Evolutionary conservation across 768 basidiomycete genomes (phyloP).

Genomic region (Tylopilus intermedius): DNA sequence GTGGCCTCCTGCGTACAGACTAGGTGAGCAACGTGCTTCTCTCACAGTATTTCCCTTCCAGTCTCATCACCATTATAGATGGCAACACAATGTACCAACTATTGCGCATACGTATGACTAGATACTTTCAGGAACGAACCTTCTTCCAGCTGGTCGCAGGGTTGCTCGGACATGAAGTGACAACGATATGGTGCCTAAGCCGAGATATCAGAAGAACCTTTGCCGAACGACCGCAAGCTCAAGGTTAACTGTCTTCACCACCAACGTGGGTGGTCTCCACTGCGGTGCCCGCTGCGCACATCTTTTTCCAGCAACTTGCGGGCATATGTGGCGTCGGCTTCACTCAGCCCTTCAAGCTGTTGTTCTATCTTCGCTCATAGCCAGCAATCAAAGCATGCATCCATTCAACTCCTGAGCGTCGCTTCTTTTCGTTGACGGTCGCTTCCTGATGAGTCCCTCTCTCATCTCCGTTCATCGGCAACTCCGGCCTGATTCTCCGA

Average conservation of each 20-base stretch:
- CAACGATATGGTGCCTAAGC: conserved; percentile 1
- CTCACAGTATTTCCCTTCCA: conserved; percentile 1
- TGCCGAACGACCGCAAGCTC: conserved; percentile 11
- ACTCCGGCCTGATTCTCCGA: neutral
- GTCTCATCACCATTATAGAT: conserved; percentile 12
- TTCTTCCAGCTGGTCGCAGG: conserved; percentile 4
- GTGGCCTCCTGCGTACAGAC: conserved; percentile 48
- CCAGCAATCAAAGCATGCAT: conserved; percentile 11
- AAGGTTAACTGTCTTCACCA: conserved; percentile 8
- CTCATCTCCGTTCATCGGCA: conserved; percentile 23
- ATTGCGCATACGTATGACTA: conserved; percentile 13
- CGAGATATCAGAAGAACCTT: neutral
- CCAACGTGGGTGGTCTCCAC: neutral
- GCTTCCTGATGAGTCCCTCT: conserved; percentile 1
- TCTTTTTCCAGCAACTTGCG: neutral
- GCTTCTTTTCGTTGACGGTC: conserved; percentile 17
- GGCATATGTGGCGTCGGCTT: conserved; percentile 17
- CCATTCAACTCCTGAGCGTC: conserved; percentile 6
- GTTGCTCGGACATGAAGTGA: conserved; percentile 4
- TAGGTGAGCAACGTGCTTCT: conserved; percentile 43
- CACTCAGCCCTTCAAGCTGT: neutral
- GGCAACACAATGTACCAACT: conserved; percentile 21
- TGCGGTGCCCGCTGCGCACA: conserved; percentile 2
- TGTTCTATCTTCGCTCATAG: conserved; percentile 4
- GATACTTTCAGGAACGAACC: conserved; percentile 10